Evolutionary conservation across 2,329 filamentous ascomycete genomes (phyloP).

Genomic region (Fusarium austroafricanum): DNA sequence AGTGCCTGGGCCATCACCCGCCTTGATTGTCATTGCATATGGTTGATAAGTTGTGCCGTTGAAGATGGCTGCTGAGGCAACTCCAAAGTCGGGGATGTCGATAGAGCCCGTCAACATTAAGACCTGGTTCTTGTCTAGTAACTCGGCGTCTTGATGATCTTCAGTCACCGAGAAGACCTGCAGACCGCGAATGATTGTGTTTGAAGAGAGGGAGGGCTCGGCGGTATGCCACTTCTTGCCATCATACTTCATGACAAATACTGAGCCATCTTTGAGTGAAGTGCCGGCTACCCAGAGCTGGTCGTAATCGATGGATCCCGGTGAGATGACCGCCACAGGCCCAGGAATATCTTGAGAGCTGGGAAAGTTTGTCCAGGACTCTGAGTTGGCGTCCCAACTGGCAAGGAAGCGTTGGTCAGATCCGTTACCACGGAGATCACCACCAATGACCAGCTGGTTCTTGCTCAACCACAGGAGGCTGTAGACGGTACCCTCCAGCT

Average conservation of each 20-base stretch:
- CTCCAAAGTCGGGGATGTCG: slow-evolving; percentile 78
- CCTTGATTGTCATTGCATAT: slow-evolving; percentile 80
- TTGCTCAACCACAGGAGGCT: slow-evolving; percentile 81
- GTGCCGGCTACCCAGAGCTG: slow-evolving; percentile 87
- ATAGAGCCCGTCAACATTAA: slow-evolving; percentile 89
- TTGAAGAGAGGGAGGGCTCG: slow-evolving; percentile 69
- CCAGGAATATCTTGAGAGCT: slow-evolving; percentile 77
- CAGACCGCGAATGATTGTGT: slow-evolving; percentile 79
- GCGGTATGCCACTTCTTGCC: slow-evolving; percentile 76
- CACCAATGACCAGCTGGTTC: slow-evolving; percentile 79
- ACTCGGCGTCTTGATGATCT: slow-evolving; percentile 71
- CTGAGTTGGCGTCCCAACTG: slow-evolving; percentile 75
- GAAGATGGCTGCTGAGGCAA: slow-evolving; percentile 86
- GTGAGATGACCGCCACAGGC: slow-evolving; percentile 79
- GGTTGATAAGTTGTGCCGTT: slow-evolving; percentile 84
- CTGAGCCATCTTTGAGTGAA: slow-evolving; percentile 69
- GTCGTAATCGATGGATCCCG: slow-evolving; percentile 76
- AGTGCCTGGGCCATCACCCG: slow-evolving; percentile 74
- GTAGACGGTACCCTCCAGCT: slow-evolving; percentile 76
- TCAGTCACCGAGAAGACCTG: slow-evolving; percentile 81
- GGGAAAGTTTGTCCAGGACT: slow-evolving; percentile 74
- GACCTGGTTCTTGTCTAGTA: slow-evolving; percentile 75
- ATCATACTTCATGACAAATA: slow-evolving; percentile 86
- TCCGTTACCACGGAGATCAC: slow-evolving; percentile 76
- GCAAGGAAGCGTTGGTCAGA: slow-evolving; percentile 74